phyloP scores from a whole-genome alignment of 2,329 filamentous ascomycete genomes.

The Westerdykella sp. region DNA sequence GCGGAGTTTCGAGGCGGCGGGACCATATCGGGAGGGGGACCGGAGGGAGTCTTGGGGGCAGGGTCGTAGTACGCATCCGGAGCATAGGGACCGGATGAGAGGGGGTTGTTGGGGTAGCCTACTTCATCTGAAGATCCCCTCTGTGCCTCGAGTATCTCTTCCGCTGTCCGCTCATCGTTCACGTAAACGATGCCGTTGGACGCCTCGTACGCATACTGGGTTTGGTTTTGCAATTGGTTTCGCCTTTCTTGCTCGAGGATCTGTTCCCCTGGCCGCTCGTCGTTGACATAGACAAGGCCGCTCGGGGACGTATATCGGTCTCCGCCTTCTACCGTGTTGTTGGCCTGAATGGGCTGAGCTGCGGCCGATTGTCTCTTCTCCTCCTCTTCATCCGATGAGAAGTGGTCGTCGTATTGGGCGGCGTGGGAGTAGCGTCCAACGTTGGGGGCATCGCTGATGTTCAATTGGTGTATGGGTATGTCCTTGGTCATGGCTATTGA shows the following conservation, averaged over 20 bases:
- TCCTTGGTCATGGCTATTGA: constrained; percentile 25
- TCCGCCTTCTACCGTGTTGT: too few species aligned
- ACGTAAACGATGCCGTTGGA: too few species aligned
- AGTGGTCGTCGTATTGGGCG: constrained; percentile 26
- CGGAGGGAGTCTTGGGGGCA: constrained; percentile 19
- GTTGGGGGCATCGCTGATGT: constrained; percentile 29
- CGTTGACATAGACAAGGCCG: too few species aligned
- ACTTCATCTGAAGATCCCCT: too few species aligned
- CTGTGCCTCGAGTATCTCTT: too few species aligned
- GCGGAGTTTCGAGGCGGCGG: constrained; percentile 3
- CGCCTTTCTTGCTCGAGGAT: too few species aligned
- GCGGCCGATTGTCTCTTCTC: too few species aligned
- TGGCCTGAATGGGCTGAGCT: too few species aligned
- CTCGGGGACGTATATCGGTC: too few species aligned
- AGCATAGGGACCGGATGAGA: neutral
- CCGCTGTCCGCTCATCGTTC: too few species aligned
- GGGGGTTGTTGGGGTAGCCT: too few species aligned
- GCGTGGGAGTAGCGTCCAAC: constrained; percentile 28
- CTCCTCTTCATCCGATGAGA: constrained; percentile 19
- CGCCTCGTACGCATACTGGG: neutral
- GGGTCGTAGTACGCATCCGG: constrained; percentile 12
- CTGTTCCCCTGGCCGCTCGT: too few species aligned
- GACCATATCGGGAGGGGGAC: constrained; percentile 20
- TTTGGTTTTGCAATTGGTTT: neutral
- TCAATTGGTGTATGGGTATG: constrained; percentile 31